Evolutionary conservation across 257 asterid genomes (phyloP).

Genomic region (Phtheirospermum japonicum): DNA sequence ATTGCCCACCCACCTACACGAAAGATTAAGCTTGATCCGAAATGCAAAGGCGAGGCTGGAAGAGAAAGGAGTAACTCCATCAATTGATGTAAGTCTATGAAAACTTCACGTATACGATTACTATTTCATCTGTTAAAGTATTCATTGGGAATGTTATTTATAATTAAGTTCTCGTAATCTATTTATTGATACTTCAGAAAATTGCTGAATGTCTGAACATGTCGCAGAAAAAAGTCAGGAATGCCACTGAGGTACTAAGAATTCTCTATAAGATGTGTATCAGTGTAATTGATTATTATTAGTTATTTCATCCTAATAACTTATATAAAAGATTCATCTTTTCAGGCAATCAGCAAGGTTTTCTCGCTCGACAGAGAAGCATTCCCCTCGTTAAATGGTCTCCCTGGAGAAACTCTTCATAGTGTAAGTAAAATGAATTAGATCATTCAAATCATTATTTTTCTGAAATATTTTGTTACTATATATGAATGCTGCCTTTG

Average conservation of each 20-base stretch:
- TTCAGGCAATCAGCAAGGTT: conserved; percentile 34
- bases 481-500: no score
- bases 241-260: conserved; percentile 88
- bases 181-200: conserved; percentile 46
- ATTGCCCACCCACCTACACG: conserved; percentile 81
- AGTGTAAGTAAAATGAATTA: conserved; percentile 50
- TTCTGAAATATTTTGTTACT: background rate
- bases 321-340: background rate
- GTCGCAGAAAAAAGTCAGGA: conserved; percentile 84
- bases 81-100: conserved; percentile 60
- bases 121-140: background rate
- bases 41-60: conserved; percentile 77
- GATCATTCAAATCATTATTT: background rate
- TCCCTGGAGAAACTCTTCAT: conserved; percentile 84
- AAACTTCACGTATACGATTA: background rate
- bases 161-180: conserved; percentile 18
- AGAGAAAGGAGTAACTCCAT: conserved; percentile 81
- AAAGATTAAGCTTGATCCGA: conserved; percentile 73
- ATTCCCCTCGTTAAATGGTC: conserved; percentile 82
- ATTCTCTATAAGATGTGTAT: conserved; percentile 1
- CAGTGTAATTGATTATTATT: conserved; percentile 14
- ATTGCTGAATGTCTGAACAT: conserved; percentile 86
- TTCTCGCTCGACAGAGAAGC: conserved; percentile 91
- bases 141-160: background rate
- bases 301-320: conserved; percentile 13